Conservation (phyloP, 2,329 filamentous ascomycete species). For the Diaporthe amygdali region DNA sequence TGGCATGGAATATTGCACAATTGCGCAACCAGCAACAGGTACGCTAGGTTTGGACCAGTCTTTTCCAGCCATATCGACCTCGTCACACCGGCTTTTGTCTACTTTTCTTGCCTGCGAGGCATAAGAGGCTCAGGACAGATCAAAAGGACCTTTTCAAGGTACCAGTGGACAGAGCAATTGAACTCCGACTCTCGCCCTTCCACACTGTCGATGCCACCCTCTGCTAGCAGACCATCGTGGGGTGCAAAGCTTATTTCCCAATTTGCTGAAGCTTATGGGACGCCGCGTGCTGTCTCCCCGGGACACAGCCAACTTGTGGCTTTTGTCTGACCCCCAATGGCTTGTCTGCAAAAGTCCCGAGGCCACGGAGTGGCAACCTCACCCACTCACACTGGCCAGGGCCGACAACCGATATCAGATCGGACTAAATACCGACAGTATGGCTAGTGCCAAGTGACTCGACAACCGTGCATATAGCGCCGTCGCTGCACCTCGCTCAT, state of each 20-base stretch:
- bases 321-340: too few relatives aligned
- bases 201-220: background rate
- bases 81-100: background rate
- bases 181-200: background rate
- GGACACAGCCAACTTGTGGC: background rate
- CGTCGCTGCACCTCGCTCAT: background rate
- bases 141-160: background rate
- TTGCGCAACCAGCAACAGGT: background rate
- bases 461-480: background rate
- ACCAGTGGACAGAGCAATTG: background rate
- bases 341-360: background rate
- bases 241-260: background rate
- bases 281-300: background rate
- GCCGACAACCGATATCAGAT: slow-evolving; percentile 17
- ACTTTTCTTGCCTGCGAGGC: background rate
- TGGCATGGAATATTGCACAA: background rate
- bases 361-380: background rate
- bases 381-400: background rate
- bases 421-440: background rate
- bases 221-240: background rate
- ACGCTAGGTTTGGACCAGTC: background rate
- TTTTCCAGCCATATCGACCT: background rate
- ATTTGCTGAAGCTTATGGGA: background rate
- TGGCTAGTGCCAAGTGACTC: background rate
- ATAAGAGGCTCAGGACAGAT: background rate